Conservation (phyloP, 106 monocot genomes). For the Ottelia alismoides region DNA sequence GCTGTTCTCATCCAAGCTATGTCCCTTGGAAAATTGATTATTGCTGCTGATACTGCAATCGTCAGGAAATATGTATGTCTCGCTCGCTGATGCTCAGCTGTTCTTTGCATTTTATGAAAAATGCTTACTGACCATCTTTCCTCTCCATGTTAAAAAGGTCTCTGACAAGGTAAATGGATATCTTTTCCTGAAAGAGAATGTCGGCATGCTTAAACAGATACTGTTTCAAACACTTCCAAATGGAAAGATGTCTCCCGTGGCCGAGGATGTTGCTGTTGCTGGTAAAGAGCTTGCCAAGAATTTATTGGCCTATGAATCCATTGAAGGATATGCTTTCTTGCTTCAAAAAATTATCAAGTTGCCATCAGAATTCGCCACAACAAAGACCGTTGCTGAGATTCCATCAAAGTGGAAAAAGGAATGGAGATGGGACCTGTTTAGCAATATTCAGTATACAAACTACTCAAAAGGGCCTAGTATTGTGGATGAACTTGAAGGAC, state of each 20-base stretch:
- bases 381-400: slow-evolving; percentile 40
- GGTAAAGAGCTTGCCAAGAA: slow-evolving; percentile 56
- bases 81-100: too few relatives aligned
- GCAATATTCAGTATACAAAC: slow-evolving; percentile 20
- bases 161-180: slow-evolving; percentile 58
- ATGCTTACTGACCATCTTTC: too few relatives aligned
- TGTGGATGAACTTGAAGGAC: slow-evolving; percentile 48
- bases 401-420: slow-evolving; percentile 37
- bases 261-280: slow-evolving; percentile 40
- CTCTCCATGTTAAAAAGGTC: too few relatives aligned
- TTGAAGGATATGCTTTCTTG: slow-evolving; percentile 64
- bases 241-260: slow-evolving; percentile 40
- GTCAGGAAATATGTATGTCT: slow-evolving; percentile 86
- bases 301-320: slow-evolving; percentile 62
- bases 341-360: slow-evolving; percentile 65
- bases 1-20: slow-evolving; percentile 63
- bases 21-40: slow-evolving; percentile 66
- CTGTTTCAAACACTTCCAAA: slow-evolving; percentile 37
- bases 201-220: slow-evolving; percentile 36
- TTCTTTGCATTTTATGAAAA: too few relatives aligned
- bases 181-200: slow-evolving; percentile 60
- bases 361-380: slow-evolving; percentile 54
- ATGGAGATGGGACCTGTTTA: slow-evolving; percentile 81
- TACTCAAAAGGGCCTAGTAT: slow-evolving; percentile 22
- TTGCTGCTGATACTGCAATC: slow-evolving; percentile 78